Percentiles rank a stretch among this genome's conserved stretches.
Conservation (phyloP, 163 green algal genomes). For the Prototheca cutis region DNA sequence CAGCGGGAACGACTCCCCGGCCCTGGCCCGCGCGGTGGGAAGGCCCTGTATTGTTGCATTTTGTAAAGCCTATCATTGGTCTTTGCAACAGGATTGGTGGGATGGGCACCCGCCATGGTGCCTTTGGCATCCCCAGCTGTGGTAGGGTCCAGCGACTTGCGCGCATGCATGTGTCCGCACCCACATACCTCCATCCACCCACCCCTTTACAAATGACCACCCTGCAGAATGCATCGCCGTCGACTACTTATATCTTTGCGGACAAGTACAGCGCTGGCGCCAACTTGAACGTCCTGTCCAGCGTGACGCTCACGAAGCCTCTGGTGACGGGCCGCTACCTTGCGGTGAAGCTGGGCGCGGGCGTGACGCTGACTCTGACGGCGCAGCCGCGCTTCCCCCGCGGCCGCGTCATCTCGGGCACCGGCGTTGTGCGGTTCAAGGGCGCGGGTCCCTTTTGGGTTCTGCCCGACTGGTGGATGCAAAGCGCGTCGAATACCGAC, state of each 20-base stretch:
- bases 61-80: no score
- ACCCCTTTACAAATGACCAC: no score
- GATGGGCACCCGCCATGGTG: not conserved
- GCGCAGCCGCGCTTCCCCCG: not conserved
- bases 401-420: not conserved
- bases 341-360: not conserved
- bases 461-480: conserved; percentile 1
- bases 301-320: conserved; percentile 1
- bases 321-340: conserved; percentile 3
- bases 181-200: no score
- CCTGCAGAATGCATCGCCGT: not conserved
- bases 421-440: not conserved
- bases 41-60: no score
- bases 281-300: not conserved
- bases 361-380: not conserved
- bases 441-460: conserved; percentile 1
- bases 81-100: no score
- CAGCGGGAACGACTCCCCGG: not conserved
- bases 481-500: not conserved
- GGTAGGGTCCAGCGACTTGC: no score
- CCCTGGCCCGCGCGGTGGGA: not conserved
- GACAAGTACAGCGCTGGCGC: not conserved
- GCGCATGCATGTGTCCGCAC: no score
- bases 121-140: no score
- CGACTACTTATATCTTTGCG: not conserved